phyloP scores from a whole-genome alignment of 2,329 filamentous ascomycete genomes.

The Neophaeococcomyces mojaviensis region DNA sequence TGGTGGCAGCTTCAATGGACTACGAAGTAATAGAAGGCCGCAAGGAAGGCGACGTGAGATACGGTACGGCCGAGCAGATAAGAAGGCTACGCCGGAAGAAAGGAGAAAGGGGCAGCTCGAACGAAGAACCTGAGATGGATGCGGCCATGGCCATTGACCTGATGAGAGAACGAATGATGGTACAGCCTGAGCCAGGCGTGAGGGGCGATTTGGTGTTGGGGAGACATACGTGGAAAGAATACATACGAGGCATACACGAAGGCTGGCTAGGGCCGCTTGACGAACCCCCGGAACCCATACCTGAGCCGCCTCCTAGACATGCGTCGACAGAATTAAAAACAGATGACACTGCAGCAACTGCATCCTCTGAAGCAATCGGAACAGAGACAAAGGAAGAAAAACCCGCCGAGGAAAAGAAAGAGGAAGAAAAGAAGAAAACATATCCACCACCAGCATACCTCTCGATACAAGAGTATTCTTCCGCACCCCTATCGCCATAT shows the following conservation, averaged over 20 bases:
- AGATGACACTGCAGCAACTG: conserved; percentile 22
- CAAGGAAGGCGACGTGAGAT: conserved; percentile 85
- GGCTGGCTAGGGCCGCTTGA: conserved; percentile 87
- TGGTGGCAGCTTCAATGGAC: conserved; percentile 83
- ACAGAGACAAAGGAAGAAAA: conserved; percentile 38
- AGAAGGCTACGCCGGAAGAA: conserved; percentile 57
- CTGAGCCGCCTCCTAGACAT: conserved; percentile 25
- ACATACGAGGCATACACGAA: conserved; percentile 85
- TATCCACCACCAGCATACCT: conserved; percentile 66
- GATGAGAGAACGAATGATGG: conserved; percentile 57
- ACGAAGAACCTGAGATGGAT: conserved; percentile 36
- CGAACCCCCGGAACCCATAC: conserved; percentile 39
- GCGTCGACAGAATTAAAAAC: conserved; percentile 25
- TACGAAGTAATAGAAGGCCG: conserved; percentile 94
- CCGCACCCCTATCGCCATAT: conserved; percentile 55
- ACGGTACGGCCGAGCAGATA: conserved; percentile 78
- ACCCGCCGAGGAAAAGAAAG: conserved; percentile 36
- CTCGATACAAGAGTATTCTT: conserved; percentile 61
- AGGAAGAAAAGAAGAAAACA: conserved; percentile 44
- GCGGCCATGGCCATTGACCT: conserved; percentile 56
- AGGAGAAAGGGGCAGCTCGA: conserved; percentile 43
- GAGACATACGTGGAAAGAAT: conserved; percentile 94
- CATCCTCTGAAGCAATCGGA: conserved; percentile 20
- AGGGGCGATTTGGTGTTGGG: conserved; percentile 84
- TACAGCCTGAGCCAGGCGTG: conserved; percentile 64